Evolutionary conservation across 2,329 filamentous ascomycete species (phyloP).

Genomic region (Phyllosticta capitalensis): DNA sequence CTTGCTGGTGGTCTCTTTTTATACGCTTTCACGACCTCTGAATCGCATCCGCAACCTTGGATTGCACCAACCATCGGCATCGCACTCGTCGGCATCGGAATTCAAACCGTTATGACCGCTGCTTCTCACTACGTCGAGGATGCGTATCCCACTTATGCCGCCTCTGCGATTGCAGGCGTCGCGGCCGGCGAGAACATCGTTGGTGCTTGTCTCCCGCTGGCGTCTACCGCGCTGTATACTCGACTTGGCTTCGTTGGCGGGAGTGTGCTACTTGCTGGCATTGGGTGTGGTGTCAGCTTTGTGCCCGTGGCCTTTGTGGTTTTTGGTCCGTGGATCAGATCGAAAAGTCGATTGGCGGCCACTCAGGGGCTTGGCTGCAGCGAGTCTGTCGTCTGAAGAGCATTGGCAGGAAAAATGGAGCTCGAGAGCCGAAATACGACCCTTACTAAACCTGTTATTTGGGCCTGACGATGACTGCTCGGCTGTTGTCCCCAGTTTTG

Average conservation of each 20-base stretch:
- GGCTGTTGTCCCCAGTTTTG: no score
- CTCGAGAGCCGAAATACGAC: no score
- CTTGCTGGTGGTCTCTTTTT: constrained; percentile 21
- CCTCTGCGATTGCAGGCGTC: constrained; percentile 40
- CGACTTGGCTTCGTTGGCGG: neutral
- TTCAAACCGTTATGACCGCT: constrained; percentile 35
- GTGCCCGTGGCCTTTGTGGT: neutral
- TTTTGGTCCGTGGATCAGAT: neutral
- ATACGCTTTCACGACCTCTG: constrained; percentile 19
- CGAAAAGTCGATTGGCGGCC: neutral
- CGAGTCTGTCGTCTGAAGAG: no score
- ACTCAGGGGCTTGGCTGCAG: neutral
- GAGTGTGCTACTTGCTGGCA: neutral
- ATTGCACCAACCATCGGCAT: constrained; percentile 22
- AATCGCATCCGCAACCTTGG: constrained; percentile 15
- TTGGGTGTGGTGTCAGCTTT: neutral
- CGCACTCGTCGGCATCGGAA: constrained; percentile 19
- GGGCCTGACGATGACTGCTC: no score
- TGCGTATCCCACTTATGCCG: constrained; percentile 41
- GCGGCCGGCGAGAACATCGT: constrained; percentile 42
- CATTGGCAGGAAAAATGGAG: no score
- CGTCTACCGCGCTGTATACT: constrained; percentile 38
- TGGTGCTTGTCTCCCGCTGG: constrained; percentile 39
- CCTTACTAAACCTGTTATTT: no score
- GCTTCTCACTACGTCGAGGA: constrained; percentile 42